Evolutionary conservation across 2,329 filamentous ascomycete genomes (phyloP).

Genomic region (Pochonia chlamydosporia): DNA sequence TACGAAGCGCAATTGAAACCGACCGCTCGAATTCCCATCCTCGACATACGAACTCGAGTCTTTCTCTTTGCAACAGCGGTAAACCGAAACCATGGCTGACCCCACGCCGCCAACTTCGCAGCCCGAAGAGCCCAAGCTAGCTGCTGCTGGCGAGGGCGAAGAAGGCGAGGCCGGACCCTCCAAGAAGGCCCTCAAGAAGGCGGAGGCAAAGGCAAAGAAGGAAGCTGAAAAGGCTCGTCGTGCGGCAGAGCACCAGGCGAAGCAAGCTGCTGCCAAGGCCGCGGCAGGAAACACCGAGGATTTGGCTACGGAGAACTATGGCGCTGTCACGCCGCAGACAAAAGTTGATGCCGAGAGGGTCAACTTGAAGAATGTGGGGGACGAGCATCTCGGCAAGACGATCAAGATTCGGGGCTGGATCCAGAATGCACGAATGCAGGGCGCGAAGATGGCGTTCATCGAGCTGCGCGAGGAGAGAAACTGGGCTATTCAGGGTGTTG

Average conservation of each 20-base stretch:
- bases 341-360: slow-evolving; percentile 51
- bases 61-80: too few species aligned
- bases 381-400: slow-evolving; percentile 61
- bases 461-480: slow-evolving; percentile 68
- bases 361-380: slow-evolving; percentile 56
- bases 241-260: slow-evolving; percentile 67
- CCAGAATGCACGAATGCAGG: slow-evolving; percentile 13
- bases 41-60: too few species aligned
- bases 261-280: slow-evolving; percentile 62
- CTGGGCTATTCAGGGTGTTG: slow-evolving; percentile 73
- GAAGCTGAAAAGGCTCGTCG: slow-evolving; percentile 73
- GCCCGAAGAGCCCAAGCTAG: too few species aligned
- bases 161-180: slow-evolving; percentile 5
- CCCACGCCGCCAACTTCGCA: too few species aligned
- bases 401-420: slow-evolving; percentile 69
- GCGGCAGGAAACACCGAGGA: slow-evolving; percentile 62
- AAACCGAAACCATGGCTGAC: too few species aligned
- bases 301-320: slow-evolving; percentile 73
- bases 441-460: slow-evolving; percentile 77
- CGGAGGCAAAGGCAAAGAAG: slow-evolving; percentile 79
- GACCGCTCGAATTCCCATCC: too few species aligned
- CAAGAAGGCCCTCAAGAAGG: slow-evolving; percentile 78
- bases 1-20: too few species aligned
- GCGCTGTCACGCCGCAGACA: slow-evolving; percentile 53
- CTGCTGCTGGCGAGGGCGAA: too few species aligned